Percentiles rank a stretch among this genome's conserved stretches.
Evolutionary conservation across 345 rosid genomes (phyloP).

Genomic region (Brassica nigra): DNA sequence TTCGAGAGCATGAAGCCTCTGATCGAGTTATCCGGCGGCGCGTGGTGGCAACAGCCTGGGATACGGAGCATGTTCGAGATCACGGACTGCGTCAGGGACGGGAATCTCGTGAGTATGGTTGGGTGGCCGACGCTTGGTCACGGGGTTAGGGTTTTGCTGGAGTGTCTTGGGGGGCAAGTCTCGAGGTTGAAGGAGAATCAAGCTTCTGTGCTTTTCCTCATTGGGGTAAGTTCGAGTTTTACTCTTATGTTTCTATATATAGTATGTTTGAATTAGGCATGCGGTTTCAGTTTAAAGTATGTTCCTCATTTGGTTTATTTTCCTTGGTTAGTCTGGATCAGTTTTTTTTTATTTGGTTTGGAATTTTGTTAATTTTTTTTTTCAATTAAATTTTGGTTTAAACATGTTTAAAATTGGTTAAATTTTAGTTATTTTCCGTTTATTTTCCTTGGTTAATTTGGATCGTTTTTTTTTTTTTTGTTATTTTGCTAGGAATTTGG

Average conservation of each 20-base stretch:
- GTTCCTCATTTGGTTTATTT: too few relatives aligned
- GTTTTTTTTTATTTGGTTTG: too few relatives aligned
- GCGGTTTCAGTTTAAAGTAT: neutral
- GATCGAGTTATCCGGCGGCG: slow-evolving; percentile 52
- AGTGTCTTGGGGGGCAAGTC: slow-evolving; percentile 48
- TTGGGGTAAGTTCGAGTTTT: slow-evolving; percentile 43
- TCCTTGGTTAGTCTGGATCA: too few relatives aligned
- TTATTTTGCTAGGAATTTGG: neutral
- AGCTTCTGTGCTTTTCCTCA: slow-evolving; percentile 45
- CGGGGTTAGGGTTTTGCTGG: slow-evolving; percentile 39
- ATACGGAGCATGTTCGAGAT: slow-evolving; percentile 45
- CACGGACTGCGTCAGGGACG: slow-evolving; percentile 52
- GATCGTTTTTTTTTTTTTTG: neutral
- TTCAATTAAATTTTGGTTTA: neutral
- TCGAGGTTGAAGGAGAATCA: slow-evolving; percentile 17
- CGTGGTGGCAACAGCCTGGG: slow-evolving; percentile 54
- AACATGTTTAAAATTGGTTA: neutral
- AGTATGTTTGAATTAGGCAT: neutral
- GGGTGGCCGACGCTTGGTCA: slow-evolving; percentile 57
- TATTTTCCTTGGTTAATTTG: neutral
- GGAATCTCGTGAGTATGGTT: slow-evolving; percentile 46
- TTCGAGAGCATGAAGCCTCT: slow-evolving; percentile 51
- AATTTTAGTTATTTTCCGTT: neutral
- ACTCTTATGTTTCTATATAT: neutral
- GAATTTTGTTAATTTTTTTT: neutral